These are phyloP conservation scores for Schizophyllum commune DNA, from an alignment of 1,284 basidiomycete species.

Conservation along the genomic window DNA sequence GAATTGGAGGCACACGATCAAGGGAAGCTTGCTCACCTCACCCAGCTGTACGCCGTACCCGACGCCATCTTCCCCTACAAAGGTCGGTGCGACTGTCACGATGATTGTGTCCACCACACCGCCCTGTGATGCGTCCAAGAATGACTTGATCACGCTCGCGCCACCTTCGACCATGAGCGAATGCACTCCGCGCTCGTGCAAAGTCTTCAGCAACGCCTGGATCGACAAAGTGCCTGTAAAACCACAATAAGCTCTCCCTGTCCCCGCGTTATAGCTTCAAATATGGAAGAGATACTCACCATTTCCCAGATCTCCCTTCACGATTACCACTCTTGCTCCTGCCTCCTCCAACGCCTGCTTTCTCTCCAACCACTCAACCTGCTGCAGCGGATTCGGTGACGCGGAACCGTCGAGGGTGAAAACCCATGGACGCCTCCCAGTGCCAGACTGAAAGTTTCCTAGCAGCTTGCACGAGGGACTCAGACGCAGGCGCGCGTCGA, in stretches of 20 bases:
- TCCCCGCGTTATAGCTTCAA: constrained; percentile 1
- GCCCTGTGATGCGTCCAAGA: constrained; percentile 36
- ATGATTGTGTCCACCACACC: constrained; percentile 63
- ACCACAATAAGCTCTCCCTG: neutral
- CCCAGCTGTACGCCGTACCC: constrained; percentile 33
- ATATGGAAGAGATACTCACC: constrained; percentile 17
- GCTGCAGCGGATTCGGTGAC: constrained; percentile 11
- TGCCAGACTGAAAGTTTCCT: constrained; percentile 49
- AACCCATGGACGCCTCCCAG: constrained; percentile 72
- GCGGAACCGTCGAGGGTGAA: constrained; percentile 35
- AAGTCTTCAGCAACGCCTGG: constrained; percentile 38
- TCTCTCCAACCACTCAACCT: constrained; percentile 30
- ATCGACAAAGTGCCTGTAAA: constrained; percentile 41
- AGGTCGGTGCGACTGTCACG: constrained; percentile 75
- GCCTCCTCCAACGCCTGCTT: constrained; percentile 38
- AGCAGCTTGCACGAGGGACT: constrained; percentile 68
- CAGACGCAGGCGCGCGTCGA: constrained; percentile 73
- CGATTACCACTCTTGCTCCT: constrained; percentile 47
- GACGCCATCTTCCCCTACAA: constrained; percentile 72
- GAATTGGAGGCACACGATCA: neutral
- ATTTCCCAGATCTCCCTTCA: constrained; percentile 20
- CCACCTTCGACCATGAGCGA: constrained; percentile 97
- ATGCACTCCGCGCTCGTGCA: constrained; percentile 49
- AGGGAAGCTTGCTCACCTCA: neutral
- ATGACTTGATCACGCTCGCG: constrained; percentile 73